phyloP scores from a whole-genome alignment of 1,284 basidiomycete genomes.

The Sphagnurus paluster region DNA sequence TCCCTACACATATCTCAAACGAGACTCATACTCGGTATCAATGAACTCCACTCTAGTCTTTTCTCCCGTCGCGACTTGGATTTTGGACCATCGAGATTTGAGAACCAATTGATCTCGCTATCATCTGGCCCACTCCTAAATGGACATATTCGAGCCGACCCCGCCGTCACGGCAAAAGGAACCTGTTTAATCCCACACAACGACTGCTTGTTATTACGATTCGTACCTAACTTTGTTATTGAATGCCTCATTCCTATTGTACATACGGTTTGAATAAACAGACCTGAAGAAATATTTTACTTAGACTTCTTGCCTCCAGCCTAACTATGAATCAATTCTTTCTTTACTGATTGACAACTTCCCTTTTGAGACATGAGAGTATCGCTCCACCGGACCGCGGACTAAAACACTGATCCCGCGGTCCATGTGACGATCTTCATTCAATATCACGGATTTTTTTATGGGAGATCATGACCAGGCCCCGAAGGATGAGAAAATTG shows the following conservation, averaged over 20 bases:
- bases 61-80: not conserved
- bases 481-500: not conserved
- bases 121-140: not conserved
- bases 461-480: not conserved
- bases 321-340: not conserved
- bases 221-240: not conserved
- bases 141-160: not conserved
- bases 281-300: not conserved
- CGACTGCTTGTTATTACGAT: not conserved
- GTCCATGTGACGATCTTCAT: not conserved
- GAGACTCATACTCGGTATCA: slow-evolving; percentile 40
- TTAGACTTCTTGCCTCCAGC: not conserved
- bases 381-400: not conserved
- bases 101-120: not conserved
- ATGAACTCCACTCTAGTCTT: slow-evolving; percentile 17
- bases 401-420: too few relatives aligned
- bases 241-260: not conserved
- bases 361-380: not conserved
- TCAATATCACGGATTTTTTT: not conserved
- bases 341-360: not conserved
- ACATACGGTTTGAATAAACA: slow-evolving; percentile 1
- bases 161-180: not conserved
- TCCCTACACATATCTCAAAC: slow-evolving; percentile 31
- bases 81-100: not conserved
- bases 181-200: not conserved